These are phyloP conservation scores for Lophium mytilinum DNA, from an alignment of 495 filamentous ascomycete species.

Conservation along the genomic window DNA sequence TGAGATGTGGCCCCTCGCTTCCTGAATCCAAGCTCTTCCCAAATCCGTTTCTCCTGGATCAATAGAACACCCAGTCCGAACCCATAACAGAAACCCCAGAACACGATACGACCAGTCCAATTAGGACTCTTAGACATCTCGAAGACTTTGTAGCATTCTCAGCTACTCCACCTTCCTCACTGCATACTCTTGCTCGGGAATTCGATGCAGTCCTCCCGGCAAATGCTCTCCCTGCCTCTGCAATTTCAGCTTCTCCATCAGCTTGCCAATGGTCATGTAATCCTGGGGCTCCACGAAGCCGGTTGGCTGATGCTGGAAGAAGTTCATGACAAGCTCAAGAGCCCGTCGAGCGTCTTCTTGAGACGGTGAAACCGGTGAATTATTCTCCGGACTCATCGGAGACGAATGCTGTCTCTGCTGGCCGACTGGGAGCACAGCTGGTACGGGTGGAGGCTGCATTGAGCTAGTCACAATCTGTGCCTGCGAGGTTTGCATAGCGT, in stretches of 20 bases:
- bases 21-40: not conserved
- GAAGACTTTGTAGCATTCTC: not conserved
- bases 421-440: conserved; percentile 3
- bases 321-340: conserved; percentile 76
- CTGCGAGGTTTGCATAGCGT: conserved; percentile 37
- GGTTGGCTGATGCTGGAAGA: conserved; percentile 66
- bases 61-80: not conserved
- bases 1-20: not conserved
- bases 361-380: conserved; percentile 44
- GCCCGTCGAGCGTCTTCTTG: conserved; percentile 85
- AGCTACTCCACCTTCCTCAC: not conserved
- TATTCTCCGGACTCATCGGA: conserved; percentile 24
- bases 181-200: conserved; percentile 37
- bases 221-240: conserved; percentile 43
- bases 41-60: not conserved
- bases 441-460: conserved; percentile 41
- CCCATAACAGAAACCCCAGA: not conserved
- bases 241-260: conserved; percentile 82
- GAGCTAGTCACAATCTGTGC: conserved; percentile 40
- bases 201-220: conserved; percentile 60
- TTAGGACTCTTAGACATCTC: too few species aligned
- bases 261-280: conserved; percentile 69
- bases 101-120: not conserved
- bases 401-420: conserved; percentile 2
- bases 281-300: conserved; percentile 72